A percentile compares a stretch with the other conserved stretches of the same genome.
Evolutionary conservation across 257 asterid genomes (phyloP).

Genomic region (Fraxinus quadrangulata): DNA sequence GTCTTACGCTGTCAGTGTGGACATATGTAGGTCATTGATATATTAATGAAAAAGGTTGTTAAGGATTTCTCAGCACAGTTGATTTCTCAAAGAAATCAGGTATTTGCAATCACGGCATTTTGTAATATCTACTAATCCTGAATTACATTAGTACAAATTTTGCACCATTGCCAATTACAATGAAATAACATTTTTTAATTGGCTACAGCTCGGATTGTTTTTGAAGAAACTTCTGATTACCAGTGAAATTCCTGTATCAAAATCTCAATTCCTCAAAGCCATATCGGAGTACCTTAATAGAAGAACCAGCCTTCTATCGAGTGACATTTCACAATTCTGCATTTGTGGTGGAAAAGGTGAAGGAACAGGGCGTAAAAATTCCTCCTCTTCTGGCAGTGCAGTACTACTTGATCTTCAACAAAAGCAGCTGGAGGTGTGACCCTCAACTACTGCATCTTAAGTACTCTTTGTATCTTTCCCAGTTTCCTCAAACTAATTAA

Average conservation of each 20-base stretch:
- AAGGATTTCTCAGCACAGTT: constrained; percentile 71
- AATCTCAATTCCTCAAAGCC: constrained; percentile 57
- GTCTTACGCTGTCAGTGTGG: constrained; percentile 20
- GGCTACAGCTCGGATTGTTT: constrained; percentile 65
- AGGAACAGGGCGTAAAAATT: constrained; percentile 24
- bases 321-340: constrained; percentile 58
- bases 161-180: constrained; percentile 9
- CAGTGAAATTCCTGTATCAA: constrained; percentile 49
- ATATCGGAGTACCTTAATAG: constrained; percentile 61
- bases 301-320: constrained; percentile 63
- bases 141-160: constrained; percentile 4
- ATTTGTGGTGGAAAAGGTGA: constrained; percentile 61
- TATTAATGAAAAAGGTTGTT: constrained; percentile 66
- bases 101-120: constrained; percentile 17
- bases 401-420: constrained; percentile 64
- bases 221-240: constrained; percentile 59
- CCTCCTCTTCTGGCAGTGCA: constrained; percentile 29
- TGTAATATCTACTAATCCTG: constrained; percentile 4
- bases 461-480: background rate
- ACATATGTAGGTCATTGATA: constrained; percentile 62
- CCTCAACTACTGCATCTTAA: background rate
- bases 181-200: constrained; percentile 21
- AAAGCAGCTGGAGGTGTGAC: constrained; percentile 64
- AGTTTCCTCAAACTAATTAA: background rate
- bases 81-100: constrained; percentile 79